Conservation (phyloP, 208 protist genomes). For the Wallacemonas rigidus region DNA sequence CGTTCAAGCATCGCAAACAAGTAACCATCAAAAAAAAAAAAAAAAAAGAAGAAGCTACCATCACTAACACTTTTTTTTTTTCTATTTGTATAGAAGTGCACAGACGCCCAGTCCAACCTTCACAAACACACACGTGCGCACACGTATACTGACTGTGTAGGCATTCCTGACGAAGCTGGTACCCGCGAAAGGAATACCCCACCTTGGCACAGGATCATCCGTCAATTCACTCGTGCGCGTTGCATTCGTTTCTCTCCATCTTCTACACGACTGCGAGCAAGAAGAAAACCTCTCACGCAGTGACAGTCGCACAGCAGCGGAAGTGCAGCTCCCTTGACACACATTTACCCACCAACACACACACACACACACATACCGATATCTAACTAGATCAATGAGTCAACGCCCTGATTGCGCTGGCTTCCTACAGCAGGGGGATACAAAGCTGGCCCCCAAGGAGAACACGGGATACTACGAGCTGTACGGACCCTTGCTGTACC, state of each 20-base stretch:
- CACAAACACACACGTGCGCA: slow-evolving; percentile 4
- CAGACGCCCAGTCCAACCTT: background rate
- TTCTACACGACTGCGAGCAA: too few relatives aligned
- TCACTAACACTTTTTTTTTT: background rate
- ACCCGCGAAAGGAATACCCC: slow-evolving; percentile 7
- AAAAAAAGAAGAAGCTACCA: slow-evolving; percentile 2
- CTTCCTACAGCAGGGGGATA: slow-evolving; percentile 23
- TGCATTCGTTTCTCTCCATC: too few relatives aligned
- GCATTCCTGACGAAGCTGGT: slow-evolving; percentile 7
- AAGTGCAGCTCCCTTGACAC: too few relatives aligned
- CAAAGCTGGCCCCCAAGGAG: slow-evolving; percentile 13
- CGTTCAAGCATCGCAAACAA: slow-evolving; percentile 15
- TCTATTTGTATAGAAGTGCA: background rate
- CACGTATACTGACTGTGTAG: background rate
- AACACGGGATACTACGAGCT: slow-evolving; percentile 75
- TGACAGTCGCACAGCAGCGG: too few relatives aligned
- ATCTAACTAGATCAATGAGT: slow-evolving; percentile 11
- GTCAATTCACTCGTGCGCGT: too few relatives aligned
- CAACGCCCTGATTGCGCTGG: slow-evolving; percentile 25
- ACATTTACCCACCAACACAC: slow-evolving; percentile 11
- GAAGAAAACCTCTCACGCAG: too few relatives aligned
- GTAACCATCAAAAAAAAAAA: background rate
- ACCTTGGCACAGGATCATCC: background rate
- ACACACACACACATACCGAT: slow-evolving; percentile 11
- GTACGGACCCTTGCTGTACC: slow-evolving; percentile 56